These are phyloP conservation scores for Penicillium bovifimosum DNA, from an alignment of 495 filamentous ascomycete species.

Conservation along the genomic window DNA sequence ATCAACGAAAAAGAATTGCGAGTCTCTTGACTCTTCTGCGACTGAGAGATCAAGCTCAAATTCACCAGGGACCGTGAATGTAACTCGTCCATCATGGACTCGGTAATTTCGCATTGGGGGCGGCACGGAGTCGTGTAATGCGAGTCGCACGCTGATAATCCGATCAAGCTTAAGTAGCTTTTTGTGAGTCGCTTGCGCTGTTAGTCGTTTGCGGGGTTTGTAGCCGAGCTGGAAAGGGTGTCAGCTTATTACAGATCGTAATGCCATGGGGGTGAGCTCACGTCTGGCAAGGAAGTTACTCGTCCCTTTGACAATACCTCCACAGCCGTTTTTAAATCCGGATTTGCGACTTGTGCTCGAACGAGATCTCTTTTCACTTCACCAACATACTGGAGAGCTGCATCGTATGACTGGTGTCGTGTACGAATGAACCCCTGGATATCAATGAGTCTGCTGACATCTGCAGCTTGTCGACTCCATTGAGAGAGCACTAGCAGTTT, in stretches of 20 bases:
- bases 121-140: conserved; percentile 71
- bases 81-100: conserved; percentile 74
- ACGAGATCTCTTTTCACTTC: conserved; percentile 64
- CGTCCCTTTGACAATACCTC: conserved; percentile 73
- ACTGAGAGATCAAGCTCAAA: conserved; percentile 92
- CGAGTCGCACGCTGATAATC: conserved; percentile 70
- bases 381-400: conserved; percentile 54
- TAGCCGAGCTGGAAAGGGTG: conserved; percentile 56
- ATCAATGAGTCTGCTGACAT: conserved; percentile 80
- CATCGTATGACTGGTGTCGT: conserved; percentile 51
- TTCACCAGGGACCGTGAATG: conserved; percentile 74
- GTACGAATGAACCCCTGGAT: conserved; percentile 63
- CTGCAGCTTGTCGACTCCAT: conserved; percentile 74
- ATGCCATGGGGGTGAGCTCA: conserved; percentile 33
- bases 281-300: conserved; percentile 70
- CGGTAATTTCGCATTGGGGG: conserved; percentile 63
- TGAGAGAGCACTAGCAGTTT: conserved; percentile 82
- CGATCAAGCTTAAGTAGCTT: conserved; percentile 77
- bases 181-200: conserved; percentile 57
- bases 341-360: conserved; percentile 66
- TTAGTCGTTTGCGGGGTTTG: conserved; percentile 66
- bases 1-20: conserved; percentile 89
- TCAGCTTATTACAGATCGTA: conserved; percentile 21
- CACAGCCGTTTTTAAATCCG: conserved; percentile 84
- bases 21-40: conserved; percentile 68